Conservation (phyloP, 495 filamentous ascomycete species). For the Penicillium manginii region DNA sequence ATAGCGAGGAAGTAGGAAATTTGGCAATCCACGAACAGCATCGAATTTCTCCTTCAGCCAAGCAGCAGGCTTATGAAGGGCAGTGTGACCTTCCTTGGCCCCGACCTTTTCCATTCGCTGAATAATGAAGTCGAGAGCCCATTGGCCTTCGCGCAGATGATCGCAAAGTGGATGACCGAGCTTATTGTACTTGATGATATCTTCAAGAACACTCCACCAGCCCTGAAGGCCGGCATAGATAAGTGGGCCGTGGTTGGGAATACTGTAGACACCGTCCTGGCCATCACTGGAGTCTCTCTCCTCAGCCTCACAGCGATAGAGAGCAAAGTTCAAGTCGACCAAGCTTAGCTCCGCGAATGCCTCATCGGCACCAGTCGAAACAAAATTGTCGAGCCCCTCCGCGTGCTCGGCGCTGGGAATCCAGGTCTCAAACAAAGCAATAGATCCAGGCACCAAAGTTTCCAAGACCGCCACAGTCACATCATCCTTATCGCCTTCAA, state of each 20-base stretch:
- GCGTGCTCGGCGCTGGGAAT: constrained; percentile 83
- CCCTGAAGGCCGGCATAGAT: constrained; percentile 97
- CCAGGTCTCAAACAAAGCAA: constrained; percentile 94
- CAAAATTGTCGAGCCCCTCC: constrained; percentile 77
- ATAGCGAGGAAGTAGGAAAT: constrained; percentile 88
- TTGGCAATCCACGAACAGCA: constrained; percentile 80
- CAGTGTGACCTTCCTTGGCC: constrained; percentile 58
- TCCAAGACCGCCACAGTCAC: constrained; percentile 82
- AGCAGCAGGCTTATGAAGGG: constrained; percentile 63
- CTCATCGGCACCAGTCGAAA: constrained; percentile 77
- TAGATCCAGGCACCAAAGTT: constrained; percentile 86
- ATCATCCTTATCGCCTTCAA: constrained; percentile 68
- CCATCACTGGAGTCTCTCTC: constrained; percentile 81
- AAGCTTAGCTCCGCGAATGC: constrained; percentile 76
- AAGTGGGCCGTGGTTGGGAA: constrained; percentile 80
- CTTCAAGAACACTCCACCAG: constrained; percentile 93
- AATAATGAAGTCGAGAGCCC: constrained; percentile 90
- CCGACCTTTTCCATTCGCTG: constrained; percentile 75
- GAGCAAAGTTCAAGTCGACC: constrained; percentile 85
- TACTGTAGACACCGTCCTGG: constrained; percentile 82
- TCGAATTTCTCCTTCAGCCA: constrained; percentile 88
- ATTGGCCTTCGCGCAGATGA: constrained; percentile 87
- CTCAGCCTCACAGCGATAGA: constrained; percentile 92
- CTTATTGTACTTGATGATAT: constrained; percentile 86
- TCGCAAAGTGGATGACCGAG: constrained; percentile 92